Evolutionary conservation across 495 filamentous ascomycete species (phyloP).

Genomic region (Aspergillus wentii): DNA sequence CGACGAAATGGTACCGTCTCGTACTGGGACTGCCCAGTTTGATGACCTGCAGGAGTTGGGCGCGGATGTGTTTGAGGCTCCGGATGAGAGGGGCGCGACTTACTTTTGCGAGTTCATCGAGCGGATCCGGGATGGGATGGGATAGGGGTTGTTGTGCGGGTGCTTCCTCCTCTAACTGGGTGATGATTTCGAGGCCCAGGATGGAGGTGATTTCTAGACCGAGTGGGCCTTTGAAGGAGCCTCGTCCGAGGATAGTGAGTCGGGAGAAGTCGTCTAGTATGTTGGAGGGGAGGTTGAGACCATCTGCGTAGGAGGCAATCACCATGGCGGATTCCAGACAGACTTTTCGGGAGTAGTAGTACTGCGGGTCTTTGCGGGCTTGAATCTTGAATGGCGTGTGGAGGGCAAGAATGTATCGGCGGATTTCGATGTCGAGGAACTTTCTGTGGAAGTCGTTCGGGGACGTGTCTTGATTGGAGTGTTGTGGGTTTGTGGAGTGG

Average conservation of each 20-base stretch:
- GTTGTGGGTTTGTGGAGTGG: not conserved
- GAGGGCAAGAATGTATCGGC: conserved; percentile 39
- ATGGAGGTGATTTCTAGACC: conserved; percentile 16
- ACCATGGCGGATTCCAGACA: conserved; percentile 31
- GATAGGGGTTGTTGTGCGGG: not conserved
- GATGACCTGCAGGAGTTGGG: conserved; percentile 17
- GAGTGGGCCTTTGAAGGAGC: conserved; percentile 17
- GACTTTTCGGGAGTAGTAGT: conserved; percentile 44
- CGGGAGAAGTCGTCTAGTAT: conserved; percentile 8
- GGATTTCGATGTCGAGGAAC: conserved; percentile 33
- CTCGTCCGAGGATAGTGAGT: conserved; percentile 7
- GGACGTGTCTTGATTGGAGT: conserved; percentile 6
- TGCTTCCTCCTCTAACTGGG: conserved; percentile 17
- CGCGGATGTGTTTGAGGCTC: conserved; percentile 13
- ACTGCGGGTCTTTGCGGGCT: conserved; percentile 35
- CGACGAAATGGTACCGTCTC: conserved; percentile 17
- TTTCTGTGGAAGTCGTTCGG: conserved; percentile 15
- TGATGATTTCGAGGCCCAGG: conserved; percentile 16
- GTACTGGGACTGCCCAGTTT: conserved; percentile 11
- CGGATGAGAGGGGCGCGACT: conserved; percentile 13
- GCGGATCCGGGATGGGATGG: not conserved
- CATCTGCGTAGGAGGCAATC: conserved; percentile 15
- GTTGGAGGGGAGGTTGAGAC: conserved; percentile 6
- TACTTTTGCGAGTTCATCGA: conserved; percentile 8
- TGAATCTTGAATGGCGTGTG: conserved; percentile 39